phyloP scores from a whole-genome alignment of 2,329 filamentous ascomycete genomes.

The Microthyrium microscopicum region DNA sequence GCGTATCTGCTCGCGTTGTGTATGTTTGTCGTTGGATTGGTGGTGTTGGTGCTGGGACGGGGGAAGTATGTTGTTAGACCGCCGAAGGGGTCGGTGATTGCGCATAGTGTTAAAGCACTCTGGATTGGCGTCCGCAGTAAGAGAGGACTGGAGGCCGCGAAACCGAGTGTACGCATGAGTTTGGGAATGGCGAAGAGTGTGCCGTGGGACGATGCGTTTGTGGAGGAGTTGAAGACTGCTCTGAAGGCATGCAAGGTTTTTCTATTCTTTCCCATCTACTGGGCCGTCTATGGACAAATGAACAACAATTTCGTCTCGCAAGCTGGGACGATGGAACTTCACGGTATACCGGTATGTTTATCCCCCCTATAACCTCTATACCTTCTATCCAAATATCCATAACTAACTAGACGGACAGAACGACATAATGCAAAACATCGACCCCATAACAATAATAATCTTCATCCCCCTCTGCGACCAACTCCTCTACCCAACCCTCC shows the following conservation, averaged over 20 bases:
- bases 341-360: constrained; percentile 21
- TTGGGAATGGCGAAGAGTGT: constrained; percentile 27
- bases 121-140: constrained; percentile 35
- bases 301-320: constrained; percentile 32
- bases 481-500: constrained; percentile 28
- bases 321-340: constrained; percentile 23
- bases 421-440: constrained; percentile 31
- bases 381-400: too few relatives aligned
- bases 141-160: constrained; percentile 38
- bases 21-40: constrained; percentile 46
- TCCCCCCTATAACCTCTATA: too few relatives aligned
- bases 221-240: constrained; percentile 54
- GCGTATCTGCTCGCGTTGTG: constrained; percentile 45
- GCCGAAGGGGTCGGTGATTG: constrained; percentile 10
- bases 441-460: constrained; percentile 29
- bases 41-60: constrained; percentile 29
- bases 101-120: constrained; percentile 37
- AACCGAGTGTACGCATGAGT: constrained; percentile 41
- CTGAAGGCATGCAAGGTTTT: constrained; percentile 55
- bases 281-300: constrained; percentile 28
- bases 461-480: constrained; percentile 30
- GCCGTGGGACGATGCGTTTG: constrained; percentile 52
- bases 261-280: constrained; percentile 30
- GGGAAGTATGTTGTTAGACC: constrained; percentile 10
- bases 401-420: constrained; percentile 13